Base-by-base conservation (phyloP, 257 asterid species). In the Parsonsia alboflavescens region DNA sequence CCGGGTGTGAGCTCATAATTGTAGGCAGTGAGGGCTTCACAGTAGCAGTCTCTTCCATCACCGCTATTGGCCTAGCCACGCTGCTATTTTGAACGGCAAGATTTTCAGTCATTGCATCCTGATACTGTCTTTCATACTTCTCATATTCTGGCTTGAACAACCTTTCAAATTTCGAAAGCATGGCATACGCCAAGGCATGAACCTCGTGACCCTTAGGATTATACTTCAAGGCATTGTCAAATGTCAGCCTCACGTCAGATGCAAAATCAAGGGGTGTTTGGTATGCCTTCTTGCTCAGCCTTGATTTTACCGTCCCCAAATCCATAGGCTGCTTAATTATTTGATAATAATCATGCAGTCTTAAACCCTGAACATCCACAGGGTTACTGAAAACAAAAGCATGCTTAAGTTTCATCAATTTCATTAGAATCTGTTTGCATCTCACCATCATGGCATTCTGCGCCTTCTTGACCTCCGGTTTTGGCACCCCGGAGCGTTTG, bases 291-390 rank as follows among this genome's bases (percentile, higher is more conserved):
- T 50, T 68, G 46, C 46, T 53, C 45, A 83, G 75, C 36, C 28
- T 83, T 26, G 68, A 41, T 61, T 75, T 83, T 59, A 80, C 76
- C 8, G 84, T 83, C 12, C 84, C 87, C 2, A 83, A 76, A 77
- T 83, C 87, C 87, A 83, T 83, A 30, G 87, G 87, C 44, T 46
- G 74, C 71, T 80, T 77, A 41, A 83, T 73, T 13, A 83, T 53
- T 21, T 66, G 72, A 61, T 52, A 54, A 73, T 83, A 83, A 69
- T 80, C 82, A 68, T 68, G 62, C 26, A 83, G 84, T 36, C 48
- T 53, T 21, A 83, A 2, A 39, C 62, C 64, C 28, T 41, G 66
- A 4, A 70, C 81, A 59, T 83, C 81, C 46, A 83, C 84, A 5
- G 87, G 87, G 7, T 63, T 53, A 21, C 76, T 68, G 59, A 83